Base-by-base conservation (phyloP, 2,329 filamentous ascomycete species). In the Hypoxylon sp. region DNA sequence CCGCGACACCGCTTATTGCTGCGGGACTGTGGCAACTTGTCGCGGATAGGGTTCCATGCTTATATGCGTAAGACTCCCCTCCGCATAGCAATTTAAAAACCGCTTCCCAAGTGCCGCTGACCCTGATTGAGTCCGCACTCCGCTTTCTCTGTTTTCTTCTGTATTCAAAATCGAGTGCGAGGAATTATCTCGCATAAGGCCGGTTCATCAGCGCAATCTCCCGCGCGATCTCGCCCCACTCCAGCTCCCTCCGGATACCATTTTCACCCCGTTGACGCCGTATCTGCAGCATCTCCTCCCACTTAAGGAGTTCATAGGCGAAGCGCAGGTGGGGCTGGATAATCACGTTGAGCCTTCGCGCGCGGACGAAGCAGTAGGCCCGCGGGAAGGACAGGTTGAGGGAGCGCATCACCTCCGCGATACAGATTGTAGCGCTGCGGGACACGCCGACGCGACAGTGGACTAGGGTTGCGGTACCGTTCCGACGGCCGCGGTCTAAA, bases 361-460 rank as follows among this genome's bases (percentile, higher is more conserved):
- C 96, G 30, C 96, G 90, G 37, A 99, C 96, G 78, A 95, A 98
- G 78, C 96, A 98, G 79, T 99, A 99, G 63, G 96, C 96, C 59
- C 92, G 87, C 11, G 96, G 94, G 73, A 98, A 95, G 0, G 93
- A 96, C 70, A 97, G 81, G 21, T 88, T 85, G 72, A 93, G 80
- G 25, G 90, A 85, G 34, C 90, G 89, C 96, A 99, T 99, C 34
- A 98, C 93, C 79, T 98, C 94, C n/a, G 96, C 96, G 74, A 99
- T 99, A 77, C 96, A 98, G 67, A 99, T 97, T 1, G 95, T 99
- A 11, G 96, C 96, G 68, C 93, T 97, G 54, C 96, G 88, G 53
- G 94, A 97, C 58, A 99, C 96, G 50, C 96, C 96, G 6, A 99
- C 96, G 16, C 96, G 91, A 77, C 96, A 99, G 78, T 99, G 96